Evolutionary conservation across 352 stramenopile genomes (phyloP).

Genomic region (Pythium aquatile): DNA sequence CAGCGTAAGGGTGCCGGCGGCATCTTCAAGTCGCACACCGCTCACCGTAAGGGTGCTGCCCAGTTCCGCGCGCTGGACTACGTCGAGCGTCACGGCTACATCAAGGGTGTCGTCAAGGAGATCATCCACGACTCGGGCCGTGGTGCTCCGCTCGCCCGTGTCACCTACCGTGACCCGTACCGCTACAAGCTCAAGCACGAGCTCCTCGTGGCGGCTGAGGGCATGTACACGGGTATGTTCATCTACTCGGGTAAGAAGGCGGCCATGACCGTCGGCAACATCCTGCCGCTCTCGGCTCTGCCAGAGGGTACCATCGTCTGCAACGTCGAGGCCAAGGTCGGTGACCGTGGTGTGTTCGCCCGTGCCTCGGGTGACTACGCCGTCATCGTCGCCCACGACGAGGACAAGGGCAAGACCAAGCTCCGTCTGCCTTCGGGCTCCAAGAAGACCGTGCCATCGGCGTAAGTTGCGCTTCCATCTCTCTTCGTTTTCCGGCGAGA

Average conservation of each 20-base stretch:
- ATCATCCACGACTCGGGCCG: slow-evolving; percentile 98
- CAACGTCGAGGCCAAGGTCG: slow-evolving; percentile 96
- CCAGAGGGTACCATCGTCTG: slow-evolving; percentile 99
- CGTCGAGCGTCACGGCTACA: slow-evolving; percentile 95
- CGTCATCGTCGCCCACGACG: slow-evolving; percentile 98
- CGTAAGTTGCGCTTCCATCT: slow-evolving; percentile 67
- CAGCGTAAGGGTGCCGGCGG: slow-evolving; percentile 86
- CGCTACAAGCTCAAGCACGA: slow-evolving; percentile 91
- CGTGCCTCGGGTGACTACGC: slow-evolving; percentile 97
- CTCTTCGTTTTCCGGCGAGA: slow-evolving; percentile 14
- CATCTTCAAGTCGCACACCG: slow-evolving; percentile 85
- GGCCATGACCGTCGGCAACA: slow-evolving; percentile 95
- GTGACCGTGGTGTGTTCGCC: slow-evolving; percentile 96
- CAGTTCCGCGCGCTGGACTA: slow-evolving; percentile 88
- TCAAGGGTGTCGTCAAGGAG: slow-evolving; percentile 98
- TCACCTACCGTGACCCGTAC: slow-evolving; percentile 93
- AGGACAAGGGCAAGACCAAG: slow-evolving; percentile 97
- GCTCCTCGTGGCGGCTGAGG: slow-evolving; percentile 97
- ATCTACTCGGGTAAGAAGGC: slow-evolving; percentile 98
- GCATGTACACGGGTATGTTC: slow-evolving; percentile 99
- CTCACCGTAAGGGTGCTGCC: slow-evolving; percentile 72
- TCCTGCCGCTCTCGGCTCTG: slow-evolving; percentile 93
- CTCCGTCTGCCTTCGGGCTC: slow-evolving; percentile 95
- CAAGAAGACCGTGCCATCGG: slow-evolving; percentile 96
- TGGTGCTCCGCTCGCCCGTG: slow-evolving; percentile 94